phyloP scores from a whole-genome alignment of 225 moss, liverwort and hornwort species.

The Physcomitrellopsis africana region DNA sequence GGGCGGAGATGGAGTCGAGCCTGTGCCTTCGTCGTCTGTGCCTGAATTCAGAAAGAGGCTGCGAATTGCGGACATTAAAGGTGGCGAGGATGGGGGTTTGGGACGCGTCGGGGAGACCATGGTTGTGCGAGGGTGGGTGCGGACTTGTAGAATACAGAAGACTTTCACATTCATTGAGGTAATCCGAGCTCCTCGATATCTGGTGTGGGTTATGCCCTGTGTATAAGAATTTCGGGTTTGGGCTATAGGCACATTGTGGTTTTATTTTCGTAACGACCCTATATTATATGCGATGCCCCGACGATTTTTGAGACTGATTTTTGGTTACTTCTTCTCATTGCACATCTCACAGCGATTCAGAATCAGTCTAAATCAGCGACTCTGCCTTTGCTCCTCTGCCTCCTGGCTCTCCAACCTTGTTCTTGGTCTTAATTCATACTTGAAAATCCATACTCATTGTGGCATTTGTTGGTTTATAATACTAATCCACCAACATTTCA shows the following conservation, averaged over 20 bases:
- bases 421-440: background rate
- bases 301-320: background rate
- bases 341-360: background rate
- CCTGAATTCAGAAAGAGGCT: constrained; percentile 70
- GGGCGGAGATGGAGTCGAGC: constrained; percentile 30
- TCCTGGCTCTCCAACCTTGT: background rate
- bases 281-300: background rate
- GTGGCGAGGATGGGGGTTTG: constrained; percentile 76
- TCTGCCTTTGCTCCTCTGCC: background rate
- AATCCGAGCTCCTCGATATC: background rate
- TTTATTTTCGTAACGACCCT: background rate
- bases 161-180: constrained; percentile 95
- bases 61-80: constrained; percentile 82
- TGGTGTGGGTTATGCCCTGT: background rate
- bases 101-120: constrained; percentile 74
- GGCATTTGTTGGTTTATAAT: background rate
- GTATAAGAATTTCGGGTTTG: background rate
- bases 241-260: background rate
- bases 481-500: background rate
- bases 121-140: constrained; percentile 91
- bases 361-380: background rate
- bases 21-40: constrained; percentile 51
- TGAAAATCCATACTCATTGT: background rate
- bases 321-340: background rate
- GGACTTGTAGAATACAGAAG: constrained; percentile 90